These are phyloP conservation scores for Pisolithus microcarpus DNA, from an alignment of 768 basidiomycete genomes.

Conservation along the genomic window DNA sequence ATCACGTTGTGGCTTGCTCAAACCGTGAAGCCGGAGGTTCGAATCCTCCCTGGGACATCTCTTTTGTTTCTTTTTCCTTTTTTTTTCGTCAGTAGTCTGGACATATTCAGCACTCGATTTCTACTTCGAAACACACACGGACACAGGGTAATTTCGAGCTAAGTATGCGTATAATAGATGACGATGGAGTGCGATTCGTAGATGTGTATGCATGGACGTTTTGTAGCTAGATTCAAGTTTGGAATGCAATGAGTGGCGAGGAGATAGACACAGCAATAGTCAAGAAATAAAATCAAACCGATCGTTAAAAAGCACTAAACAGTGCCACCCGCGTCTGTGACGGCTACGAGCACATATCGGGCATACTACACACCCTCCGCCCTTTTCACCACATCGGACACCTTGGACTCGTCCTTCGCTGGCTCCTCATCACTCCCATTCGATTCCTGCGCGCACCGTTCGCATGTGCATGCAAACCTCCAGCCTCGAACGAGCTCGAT, in stretches of 20 bases:
- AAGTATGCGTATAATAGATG: no score
- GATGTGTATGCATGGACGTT: not conserved
- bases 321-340: not conserved
- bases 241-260: not conserved
- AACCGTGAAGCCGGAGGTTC: slow-evolving; percentile 27
- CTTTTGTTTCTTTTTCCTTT: not conserved
- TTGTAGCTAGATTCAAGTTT: not conserved
- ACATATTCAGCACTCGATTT: no score
- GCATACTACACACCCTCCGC: slow-evolving; percentile 20
- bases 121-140: not conserved
- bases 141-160: not conserved
- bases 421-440: slow-evolving; percentile 25
- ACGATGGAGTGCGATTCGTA: no score
- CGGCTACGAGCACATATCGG: not conserved
- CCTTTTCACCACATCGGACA: slow-evolving; percentile 31
- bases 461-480: slow-evolving; percentile 72
- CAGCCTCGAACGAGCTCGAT: slow-evolving; percentile 74
- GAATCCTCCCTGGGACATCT: slow-evolving; percentile 24
- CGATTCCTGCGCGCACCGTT: slow-evolving; percentile 54
- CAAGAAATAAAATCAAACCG: not conserved
- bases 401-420: slow-evolving; percentile 47
- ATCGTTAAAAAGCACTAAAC: not conserved
- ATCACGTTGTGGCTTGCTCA: slow-evolving; percentile 25
- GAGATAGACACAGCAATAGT: not conserved
- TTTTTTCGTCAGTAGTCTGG: not conserved